Evolutionary conservation across 805 yeast genomes (phyloP).

Genomic region (Teunomyces kruisii): DNA sequence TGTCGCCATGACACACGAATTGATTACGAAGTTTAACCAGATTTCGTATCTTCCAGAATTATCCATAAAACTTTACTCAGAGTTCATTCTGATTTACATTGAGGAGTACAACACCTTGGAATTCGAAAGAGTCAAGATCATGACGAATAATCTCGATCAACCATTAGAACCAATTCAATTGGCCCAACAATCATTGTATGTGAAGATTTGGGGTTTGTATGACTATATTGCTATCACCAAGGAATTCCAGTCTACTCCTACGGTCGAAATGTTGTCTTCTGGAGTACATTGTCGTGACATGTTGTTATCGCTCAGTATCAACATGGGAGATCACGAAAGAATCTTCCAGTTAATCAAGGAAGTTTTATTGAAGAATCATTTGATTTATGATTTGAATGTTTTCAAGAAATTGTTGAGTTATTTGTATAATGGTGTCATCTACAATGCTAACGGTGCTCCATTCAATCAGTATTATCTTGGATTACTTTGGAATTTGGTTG

Average conservation of each 20-base stretch:
- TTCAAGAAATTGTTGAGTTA: constrained; percentile 30
- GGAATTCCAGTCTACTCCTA: constrained; percentile 25
- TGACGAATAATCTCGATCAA: background rate
- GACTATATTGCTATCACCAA: constrained; percentile 35
- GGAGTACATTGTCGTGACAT: constrained; percentile 24
- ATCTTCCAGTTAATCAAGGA: constrained; percentile 38
- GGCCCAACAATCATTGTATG: constrained; percentile 4
- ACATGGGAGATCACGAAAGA: constrained; percentile 32
- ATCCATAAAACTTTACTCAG: constrained; percentile 27
- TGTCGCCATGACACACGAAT: constrained; percentile 21
- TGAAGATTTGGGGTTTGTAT: constrained; percentile 31
- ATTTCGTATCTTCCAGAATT: constrained; percentile 38
- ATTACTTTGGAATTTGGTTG: constrained; percentile 33
- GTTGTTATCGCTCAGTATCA: constrained; percentile 32
- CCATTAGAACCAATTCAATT: background rate
- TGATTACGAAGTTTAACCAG: constrained; percentile 27
- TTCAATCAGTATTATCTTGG: constrained; percentile 28
- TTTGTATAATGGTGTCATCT: constrained; percentile 25
- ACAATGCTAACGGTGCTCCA: constrained; percentile 15
- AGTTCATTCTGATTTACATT: constrained; percentile 27
- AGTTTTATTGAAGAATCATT: constrained; percentile 29
- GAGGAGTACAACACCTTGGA: constrained; percentile 18
- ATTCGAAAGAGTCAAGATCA: constrained; percentile 4
- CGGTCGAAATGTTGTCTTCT: constrained; percentile 4
- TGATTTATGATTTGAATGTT: constrained; percentile 26